These are phyloP conservation scores for Trichophyton benhamiae DNA, from an alignment of 2,329 filamentous ascomycete species.

Conservation along the genomic window DNA sequence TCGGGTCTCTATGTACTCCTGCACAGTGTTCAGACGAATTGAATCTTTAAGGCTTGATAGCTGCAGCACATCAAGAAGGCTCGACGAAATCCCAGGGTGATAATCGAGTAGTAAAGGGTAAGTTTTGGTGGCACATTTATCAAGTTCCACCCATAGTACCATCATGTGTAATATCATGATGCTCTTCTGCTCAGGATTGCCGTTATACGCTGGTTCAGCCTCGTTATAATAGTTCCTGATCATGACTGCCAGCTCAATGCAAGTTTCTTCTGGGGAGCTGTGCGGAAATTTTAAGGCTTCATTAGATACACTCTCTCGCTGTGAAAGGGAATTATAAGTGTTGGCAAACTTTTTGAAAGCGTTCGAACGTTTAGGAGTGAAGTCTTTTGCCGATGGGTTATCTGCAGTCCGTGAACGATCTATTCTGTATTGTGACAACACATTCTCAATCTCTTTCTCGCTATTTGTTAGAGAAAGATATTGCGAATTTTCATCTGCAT, in stretches of 20 bases:
- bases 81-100: conserved; percentile 39
- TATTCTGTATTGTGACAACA: conserved; percentile 1
- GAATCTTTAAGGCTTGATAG: conserved; percentile 39
- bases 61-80: conserved; percentile 45
- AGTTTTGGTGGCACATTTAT: conserved; percentile 32
- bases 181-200: conserved; percentile 41
- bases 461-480: conserved; percentile 34
- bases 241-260: conserved; percentile 20
- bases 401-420: background rate
- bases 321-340: conserved; percentile 17
- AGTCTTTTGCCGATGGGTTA: background rate
- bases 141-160: conserved; percentile 48
- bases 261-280: conserved; percentile 14
- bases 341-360: conserved; percentile 13
- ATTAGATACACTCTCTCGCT: conserved; percentile 13
- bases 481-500: conserved; percentile 24
- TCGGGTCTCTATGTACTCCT: conserved; percentile 38
- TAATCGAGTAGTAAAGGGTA: conserved; percentile 41
- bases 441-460: conserved; percentile 4
- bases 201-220: conserved; percentile 29
- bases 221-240: conserved; percentile 28
- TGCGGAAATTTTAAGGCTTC: conserved; percentile 6
- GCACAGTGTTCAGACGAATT: conserved; percentile 38
- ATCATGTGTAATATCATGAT: conserved; percentile 43
- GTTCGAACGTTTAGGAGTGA: background rate